These are phyloP conservation scores for Angomonas ambiguus DNA, from an alignment of 208 protist species.

Conservation along the genomic window DNA sequence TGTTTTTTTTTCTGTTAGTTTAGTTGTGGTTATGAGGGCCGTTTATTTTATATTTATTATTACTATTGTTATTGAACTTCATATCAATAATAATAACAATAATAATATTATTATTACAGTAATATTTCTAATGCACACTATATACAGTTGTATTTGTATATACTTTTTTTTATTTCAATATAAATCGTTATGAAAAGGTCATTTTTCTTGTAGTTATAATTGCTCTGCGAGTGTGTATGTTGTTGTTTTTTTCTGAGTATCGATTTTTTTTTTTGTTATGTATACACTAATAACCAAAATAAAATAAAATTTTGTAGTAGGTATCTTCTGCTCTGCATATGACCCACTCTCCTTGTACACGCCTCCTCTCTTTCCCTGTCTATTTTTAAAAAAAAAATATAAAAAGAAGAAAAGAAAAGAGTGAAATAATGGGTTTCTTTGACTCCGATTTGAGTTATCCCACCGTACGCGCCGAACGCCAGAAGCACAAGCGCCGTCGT, in stretches of 20 bases:
- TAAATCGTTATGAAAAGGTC: no score
- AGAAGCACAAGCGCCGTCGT: slow-evolving; percentile 99
- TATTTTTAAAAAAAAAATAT: neutral
- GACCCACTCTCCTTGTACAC: neutral
- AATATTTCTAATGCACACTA: no score
- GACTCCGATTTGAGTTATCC: slow-evolving; percentile 98
- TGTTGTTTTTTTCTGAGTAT: slow-evolving; percentile 11
- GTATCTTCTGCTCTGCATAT: neutral
- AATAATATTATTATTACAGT: no score
- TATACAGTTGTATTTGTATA: no score
- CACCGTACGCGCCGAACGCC: slow-evolving; percentile 88
- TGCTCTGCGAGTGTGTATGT: neutral
- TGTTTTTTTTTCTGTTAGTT: no score
- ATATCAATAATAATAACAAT: no score
- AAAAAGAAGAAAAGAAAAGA: neutral
- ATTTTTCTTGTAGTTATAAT: no score
- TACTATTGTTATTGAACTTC: no score
- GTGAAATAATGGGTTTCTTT: slow-evolving; percentile 83
- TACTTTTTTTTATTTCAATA: no score
- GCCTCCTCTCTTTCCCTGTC: neutral
- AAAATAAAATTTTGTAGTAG: no score
- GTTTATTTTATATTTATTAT: no score
- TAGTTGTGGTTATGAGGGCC: no score
- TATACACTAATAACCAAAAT: neutral
- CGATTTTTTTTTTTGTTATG: slow-evolving; percentile 1